These are phyloP conservation scores for Punica granatum DNA, from an alignment of 345 rosid species.

Conservation along the genomic window DNA sequence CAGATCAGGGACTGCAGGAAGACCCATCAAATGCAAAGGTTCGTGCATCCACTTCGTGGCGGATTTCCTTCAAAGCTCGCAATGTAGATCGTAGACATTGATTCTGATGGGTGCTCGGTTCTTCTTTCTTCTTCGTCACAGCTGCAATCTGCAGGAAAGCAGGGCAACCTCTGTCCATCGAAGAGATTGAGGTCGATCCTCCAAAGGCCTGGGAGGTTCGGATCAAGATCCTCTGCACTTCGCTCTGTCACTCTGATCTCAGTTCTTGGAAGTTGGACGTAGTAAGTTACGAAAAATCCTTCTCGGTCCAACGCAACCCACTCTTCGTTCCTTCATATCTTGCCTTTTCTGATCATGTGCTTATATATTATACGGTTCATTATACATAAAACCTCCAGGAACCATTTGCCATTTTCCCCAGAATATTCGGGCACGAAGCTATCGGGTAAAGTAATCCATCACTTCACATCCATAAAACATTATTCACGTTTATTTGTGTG, in stretches of 20 bases:
- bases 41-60: neutral
- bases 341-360: too few relatives aligned
- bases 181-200: conserved; percentile 65
- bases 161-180: conserved; percentile 43
- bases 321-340: too few relatives aligned
- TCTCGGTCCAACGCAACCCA: too few relatives aligned
- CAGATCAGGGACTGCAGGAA: conserved; percentile 22
- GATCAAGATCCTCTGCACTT: conserved; percentile 61
- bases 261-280: conserved; percentile 34
- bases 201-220: conserved; percentile 65
- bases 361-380: conserved; percentile 2
- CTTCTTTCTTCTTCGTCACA: conserved; percentile 9
- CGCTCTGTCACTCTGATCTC: conserved; percentile 59
- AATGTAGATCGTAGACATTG: too few relatives aligned
- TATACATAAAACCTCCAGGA: conserved; percentile 30
- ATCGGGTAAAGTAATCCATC: conserved; percentile 33
- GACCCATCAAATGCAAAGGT: conserved; percentile 57
- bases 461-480: too few relatives aligned
- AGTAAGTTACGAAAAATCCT: conserved; percentile 22
- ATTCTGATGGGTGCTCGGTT: too few relatives aligned
- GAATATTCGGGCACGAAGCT: conserved; percentile 74
- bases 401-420: conserved; percentile 38
- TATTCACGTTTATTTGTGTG: too few relatives aligned
- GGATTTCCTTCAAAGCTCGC: too few relatives aligned
- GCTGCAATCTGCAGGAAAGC: conserved; percentile 55